Percentiles rank a stretch among this genome's conserved stretches.
These are phyloP conservation scores for Boletus fagicola DNA, from an alignment of 768 basidiomycete genomes.

Conservation along the genomic window DNA sequence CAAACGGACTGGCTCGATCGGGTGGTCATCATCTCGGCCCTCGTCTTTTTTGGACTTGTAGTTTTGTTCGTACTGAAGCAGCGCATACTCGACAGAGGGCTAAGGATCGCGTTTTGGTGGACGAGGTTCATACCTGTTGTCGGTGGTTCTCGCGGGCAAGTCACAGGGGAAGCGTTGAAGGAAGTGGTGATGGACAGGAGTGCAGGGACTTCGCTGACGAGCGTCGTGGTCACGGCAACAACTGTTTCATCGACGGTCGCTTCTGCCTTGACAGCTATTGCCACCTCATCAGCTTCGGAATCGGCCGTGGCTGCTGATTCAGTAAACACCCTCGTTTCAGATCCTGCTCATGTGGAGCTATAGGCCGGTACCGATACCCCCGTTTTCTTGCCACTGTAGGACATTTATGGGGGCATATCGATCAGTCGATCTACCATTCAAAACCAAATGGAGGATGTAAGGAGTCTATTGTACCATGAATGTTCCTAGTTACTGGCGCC, in stretches of 20 bases:
- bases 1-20: slow-evolving; percentile 92
- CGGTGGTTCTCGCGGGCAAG: slow-evolving; percentile 3
- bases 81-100: slow-evolving; percentile 73
- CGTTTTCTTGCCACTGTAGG: neutral
- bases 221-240: slow-evolving; percentile 2
- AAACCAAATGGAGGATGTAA: neutral
- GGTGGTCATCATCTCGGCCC: slow-evolving; percentile 73
- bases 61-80: slow-evolving; percentile 88
- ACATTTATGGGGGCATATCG: neutral
- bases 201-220: slow-evolving; percentile 5
- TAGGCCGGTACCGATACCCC: slow-evolving; percentile 7
- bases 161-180: slow-evolving; percentile 2
- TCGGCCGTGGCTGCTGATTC: neutral
- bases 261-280: slow-evolving; percentile 10
- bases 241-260: slow-evolving; percentile 8
- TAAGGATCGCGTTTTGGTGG: slow-evolving; percentile 88
- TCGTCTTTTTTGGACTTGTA: slow-evolving; percentile 81
- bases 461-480: neutral
- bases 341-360: slow-evolving; percentile 18
- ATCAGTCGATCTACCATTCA: neutral
- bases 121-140: slow-evolving; percentile 61
- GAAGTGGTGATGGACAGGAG: slow-evolving; percentile 1
- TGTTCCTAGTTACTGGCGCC: neutral
- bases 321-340: neutral
- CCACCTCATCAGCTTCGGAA: slow-evolving; percentile 1